phyloP scores from a whole-genome alignment of 495 filamentous ascomycete species.

The Aspergillus panamensis region DNA sequence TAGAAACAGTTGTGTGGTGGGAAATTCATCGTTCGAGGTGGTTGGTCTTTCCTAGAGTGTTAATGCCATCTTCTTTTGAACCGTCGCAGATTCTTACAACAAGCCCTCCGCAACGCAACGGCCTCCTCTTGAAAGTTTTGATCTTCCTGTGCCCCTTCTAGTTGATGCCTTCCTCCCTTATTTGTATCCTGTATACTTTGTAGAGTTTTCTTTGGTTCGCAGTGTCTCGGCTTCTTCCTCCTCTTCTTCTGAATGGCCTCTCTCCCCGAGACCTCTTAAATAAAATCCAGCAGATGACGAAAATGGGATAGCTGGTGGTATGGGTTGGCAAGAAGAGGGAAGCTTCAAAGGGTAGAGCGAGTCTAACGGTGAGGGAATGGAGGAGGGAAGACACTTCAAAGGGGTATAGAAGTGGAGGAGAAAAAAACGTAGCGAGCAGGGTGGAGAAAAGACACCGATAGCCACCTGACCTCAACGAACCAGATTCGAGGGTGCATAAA shows the following conservation, averaged over 20 bases:
- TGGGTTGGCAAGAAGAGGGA: no score
- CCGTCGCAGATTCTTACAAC: constrained; percentile 49
- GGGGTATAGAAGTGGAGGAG: neutral
- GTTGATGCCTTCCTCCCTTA: constrained; percentile 1
- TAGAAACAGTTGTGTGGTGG: constrained; percentile 68
- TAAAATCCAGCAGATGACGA: no score
- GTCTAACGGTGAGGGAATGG: neutral
- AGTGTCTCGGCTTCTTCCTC: no score
- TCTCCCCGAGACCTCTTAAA: no score
- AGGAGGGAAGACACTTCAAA: neutral
- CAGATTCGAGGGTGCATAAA: neutral
- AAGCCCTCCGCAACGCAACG: constrained; percentile 28
- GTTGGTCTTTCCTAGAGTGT: constrained; percentile 46
- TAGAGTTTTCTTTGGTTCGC: no score
- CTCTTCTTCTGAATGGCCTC: no score
- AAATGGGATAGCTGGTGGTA: no score
- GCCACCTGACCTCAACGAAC: constrained; percentile 1
- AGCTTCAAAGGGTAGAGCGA: no score
- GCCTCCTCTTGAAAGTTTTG: neutral
- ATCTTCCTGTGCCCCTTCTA: neutral
- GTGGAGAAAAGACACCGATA: neutral
- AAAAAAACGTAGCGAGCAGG: neutral
- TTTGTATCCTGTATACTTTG: neutral
- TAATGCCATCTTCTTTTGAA: constrained; percentile 50
- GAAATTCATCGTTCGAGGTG: constrained; percentile 53